Base-by-base conservation (phyloP, 2,329 filamentous ascomycete species). In the Fusarium napiforme region DNA sequence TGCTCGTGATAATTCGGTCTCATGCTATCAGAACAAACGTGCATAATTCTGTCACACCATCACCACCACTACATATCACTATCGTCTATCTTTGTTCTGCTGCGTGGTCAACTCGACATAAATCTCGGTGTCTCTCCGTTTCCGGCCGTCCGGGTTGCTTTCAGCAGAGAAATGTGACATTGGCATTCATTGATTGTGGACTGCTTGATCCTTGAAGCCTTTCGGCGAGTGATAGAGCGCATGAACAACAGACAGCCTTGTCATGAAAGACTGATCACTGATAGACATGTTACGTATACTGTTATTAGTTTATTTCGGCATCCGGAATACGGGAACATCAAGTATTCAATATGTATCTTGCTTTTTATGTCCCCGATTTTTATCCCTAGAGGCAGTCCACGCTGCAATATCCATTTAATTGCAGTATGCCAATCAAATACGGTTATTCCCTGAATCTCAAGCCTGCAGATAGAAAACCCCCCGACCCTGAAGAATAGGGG, bases 91-190 rank as follows among this genome's bases (percentile, higher is more conserved):
- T 45, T 47, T 45, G n/a, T 14, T n/a, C 28, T 32, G 23, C 47
- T 30, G 36, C 9, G 32, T 26, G 32, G 32, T 49, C 21, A 23
- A 30, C 19, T 39, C 12, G 21, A 26, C 45, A 52, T 28, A 36
- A 37, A 28, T 60, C 70, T 75, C 66, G 72, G 74, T 61, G 58
- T 72, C 68, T 75, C 74, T 75, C 74, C 75, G 71, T 76, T 74
- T 72, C 75, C 75, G 71, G 71, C 56, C 56, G 68, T 58, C 73
- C 75, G 72, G 55, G 45, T n/a, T 43, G 45, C 40, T 47, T 32
- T 26, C 18, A 23, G 57, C 49, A 63, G 21, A 39, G 36, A 50
- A 30, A 56, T 45, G 49, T 58, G 61, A 53, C 58, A 67, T 60
- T 62, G 39, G 53, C 40, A 56, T 69, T 59, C 46, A 36, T 47